Evolutionary conservation across 345 rosid genomes (phyloP).

Genomic region (Lepidium didymum): DNA sequence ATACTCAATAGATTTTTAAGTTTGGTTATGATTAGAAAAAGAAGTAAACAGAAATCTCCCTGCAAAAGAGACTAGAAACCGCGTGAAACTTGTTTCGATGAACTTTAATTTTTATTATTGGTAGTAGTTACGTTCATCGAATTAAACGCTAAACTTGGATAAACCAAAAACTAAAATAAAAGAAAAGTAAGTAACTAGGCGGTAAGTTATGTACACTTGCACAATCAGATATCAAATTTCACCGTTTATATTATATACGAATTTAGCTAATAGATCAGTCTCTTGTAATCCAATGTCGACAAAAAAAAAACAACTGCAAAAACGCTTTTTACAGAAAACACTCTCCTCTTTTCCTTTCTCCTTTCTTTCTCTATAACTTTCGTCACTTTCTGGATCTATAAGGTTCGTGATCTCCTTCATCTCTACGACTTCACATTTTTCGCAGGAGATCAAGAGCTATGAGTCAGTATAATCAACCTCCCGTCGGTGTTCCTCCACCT

Average conservation of each 20-base stretch:
- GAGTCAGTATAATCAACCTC: constrained; percentile 89
- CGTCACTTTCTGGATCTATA: constrained; percentile 12
- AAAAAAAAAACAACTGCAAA: constrained; percentile 19
- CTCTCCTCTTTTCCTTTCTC: not conserved
- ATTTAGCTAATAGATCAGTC: too few relatives aligned
- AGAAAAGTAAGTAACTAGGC: too few relatives aligned
- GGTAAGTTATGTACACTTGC: too few relatives aligned
- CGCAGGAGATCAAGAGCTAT: constrained; percentile 28
- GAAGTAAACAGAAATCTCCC: not conserved
- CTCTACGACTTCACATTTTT: not conserved
- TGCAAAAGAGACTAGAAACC: not conserved
- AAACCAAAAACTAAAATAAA: not conserved
- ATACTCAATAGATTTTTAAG: too few relatives aligned
- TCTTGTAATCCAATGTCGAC: too few relatives aligned
- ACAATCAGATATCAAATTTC: too few relatives aligned
- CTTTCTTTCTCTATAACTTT: constrained; percentile 1
- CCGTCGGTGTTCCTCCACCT: constrained; percentile 90
- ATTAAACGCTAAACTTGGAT: not conserved
- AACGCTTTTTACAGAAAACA: constrained; percentile 20
- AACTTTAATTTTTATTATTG: not conserved
- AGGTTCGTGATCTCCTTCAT: not conserved
- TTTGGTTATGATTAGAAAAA: too few relatives aligned
- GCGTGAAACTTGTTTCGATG: not conserved
- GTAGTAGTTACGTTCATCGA: not conserved
- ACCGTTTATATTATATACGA: too few relatives aligned